phyloP scores from a whole-genome alignment of 1,139 yeast genomes.

The Yamadazyma buinensis region DNA sequence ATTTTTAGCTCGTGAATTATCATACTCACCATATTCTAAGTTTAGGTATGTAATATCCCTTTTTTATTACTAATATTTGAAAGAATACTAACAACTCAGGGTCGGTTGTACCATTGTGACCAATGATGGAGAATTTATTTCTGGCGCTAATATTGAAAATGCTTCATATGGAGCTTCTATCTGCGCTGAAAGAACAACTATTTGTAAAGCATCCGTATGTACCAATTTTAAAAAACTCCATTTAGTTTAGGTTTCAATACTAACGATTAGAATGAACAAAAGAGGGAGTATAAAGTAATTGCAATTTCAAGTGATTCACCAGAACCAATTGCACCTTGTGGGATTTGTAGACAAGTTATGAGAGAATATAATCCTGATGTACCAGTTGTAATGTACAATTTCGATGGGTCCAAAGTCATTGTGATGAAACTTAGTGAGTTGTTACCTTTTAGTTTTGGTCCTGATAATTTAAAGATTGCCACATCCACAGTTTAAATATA shows the following conservation, averaged over 20 bases:
- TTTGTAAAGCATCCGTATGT: slow-evolving; percentile 58
- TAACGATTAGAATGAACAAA: slow-evolving; percentile 35
- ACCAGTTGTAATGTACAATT: slow-evolving; percentile 61
- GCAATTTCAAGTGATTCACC: slow-evolving; percentile 68
- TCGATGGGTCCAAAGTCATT: slow-evolving; percentile 44
- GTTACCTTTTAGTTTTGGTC: slow-evolving; percentile 85
- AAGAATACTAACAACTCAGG: slow-evolving; percentile 29
- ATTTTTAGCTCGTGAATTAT: slow-evolving; percentile 41
- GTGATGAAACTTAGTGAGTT: slow-evolving; percentile 47
- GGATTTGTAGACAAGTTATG: slow-evolving; percentile 86
- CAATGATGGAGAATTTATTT: slow-evolving; percentile 41
- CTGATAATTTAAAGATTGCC: slow-evolving; percentile 43
- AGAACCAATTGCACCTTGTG: slow-evolving; percentile 79
- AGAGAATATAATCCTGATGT: slow-evolving; percentile 63
- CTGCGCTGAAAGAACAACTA: slow-evolving; percentile 88
- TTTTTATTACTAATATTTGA: not conserved
- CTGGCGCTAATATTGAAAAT: slow-evolving; percentile 90
- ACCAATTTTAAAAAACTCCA: slow-evolving; percentile 1
- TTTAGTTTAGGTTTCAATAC: not conserved
- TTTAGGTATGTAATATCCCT: slow-evolving; percentile 44
- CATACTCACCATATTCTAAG: slow-evolving; percentile 82
- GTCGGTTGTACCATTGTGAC: slow-evolving; percentile 80
- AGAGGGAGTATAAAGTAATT: slow-evolving; percentile 50
- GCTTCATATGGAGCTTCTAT: slow-evolving; percentile 87
- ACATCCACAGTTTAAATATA: no score